Base-by-base conservation (phyloP, 331 rosid species). In the Saraca asoca region DNA sequence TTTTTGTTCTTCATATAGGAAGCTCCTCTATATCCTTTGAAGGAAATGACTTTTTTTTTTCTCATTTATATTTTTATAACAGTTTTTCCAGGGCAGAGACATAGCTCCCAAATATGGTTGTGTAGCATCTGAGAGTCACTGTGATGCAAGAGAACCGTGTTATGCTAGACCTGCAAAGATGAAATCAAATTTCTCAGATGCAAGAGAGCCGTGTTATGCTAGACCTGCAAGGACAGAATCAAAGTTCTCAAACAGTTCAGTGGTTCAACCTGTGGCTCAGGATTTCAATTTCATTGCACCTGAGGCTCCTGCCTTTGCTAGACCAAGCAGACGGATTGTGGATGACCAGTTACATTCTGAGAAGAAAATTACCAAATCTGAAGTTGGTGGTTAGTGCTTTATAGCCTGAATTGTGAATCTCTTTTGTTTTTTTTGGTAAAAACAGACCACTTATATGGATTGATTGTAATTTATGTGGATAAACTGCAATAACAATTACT, bases 301-400 rank as follows among this genome's bases (percentile, higher is more conserved):
- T 51, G 85, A 85, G 7, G 81, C 88, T 62, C 91, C 96, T 20
- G 14, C 67, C 60, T 87, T 83, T 78, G 41, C 91, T 39, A 75
- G 85, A 66, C 81, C 89, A 60, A 59, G 75, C 61, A 70, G 14
- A 43, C 64, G 24, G 38, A 31, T 48, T 14, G 16, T 7, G 69
- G 68, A 64, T 43, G 74, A 70, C n/a, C 71, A 73, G 41, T 50
- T 74, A 4, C 62, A 44, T 65, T 41, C 81, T 56, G 57, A 78
- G 78, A 73, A 69, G 51, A 77, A 64, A 58, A 59, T 4, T n/a
- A n/a, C n/a, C 56, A 44, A 60, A 50, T 54, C 75, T 38, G 62
- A 50, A 45, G 49, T 66, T 45, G 66, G 62, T 5, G 82, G 82
- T 81, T 64, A 6, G 72, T 71, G 45, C 58, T 42, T 37, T 14